phyloP scores from a whole-genome alignment of 257 asterid species.

The Solanum ossicruentum region DNA sequence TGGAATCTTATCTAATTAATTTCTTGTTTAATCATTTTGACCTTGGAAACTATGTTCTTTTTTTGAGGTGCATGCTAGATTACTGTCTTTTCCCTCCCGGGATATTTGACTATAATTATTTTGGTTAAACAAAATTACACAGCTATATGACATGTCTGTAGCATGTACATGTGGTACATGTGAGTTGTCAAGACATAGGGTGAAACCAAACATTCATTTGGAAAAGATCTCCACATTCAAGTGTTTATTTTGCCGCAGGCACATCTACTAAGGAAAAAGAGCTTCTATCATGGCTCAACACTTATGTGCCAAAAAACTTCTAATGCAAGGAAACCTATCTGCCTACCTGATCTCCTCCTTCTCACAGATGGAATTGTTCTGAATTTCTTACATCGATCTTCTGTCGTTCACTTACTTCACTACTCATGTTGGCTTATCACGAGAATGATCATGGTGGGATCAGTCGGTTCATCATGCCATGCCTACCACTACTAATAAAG shows the following conservation, averaged over 20 bases:
- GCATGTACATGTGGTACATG: neutral
- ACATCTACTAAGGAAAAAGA: constrained; percentile 50
- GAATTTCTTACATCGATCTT: constrained; percentile 42
- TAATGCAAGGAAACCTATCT: constrained; percentile 60
- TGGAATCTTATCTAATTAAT: neutral
- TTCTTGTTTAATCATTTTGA: neutral
- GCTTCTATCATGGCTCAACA: constrained; percentile 62
- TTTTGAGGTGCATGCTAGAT: neutral
- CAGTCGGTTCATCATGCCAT: constrained; percentile 61
- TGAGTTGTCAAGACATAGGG: neutral
- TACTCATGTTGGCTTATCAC: constrained; percentile 50
- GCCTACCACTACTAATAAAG: constrained; percentile 51
- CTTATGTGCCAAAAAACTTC: constrained; percentile 35
- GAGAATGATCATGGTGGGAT: constrained; percentile 48
- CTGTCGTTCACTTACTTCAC: constrained; percentile 33
- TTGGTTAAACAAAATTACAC: neutral
- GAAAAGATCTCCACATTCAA: constrained; percentile 37
- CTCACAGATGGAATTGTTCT: constrained; percentile 55
- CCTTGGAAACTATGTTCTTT: neutral
- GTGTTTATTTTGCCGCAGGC: constrained; percentile 92
- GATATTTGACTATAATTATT: neutral
- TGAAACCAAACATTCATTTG: neutral
- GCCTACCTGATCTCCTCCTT: constrained; percentile 44
- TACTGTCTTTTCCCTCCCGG: neutral
- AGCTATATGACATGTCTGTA: neutral